phyloP scores from a whole-genome alignment of 192 early-diverging fungal species.

The Chytriomyces sp. region DNA sequence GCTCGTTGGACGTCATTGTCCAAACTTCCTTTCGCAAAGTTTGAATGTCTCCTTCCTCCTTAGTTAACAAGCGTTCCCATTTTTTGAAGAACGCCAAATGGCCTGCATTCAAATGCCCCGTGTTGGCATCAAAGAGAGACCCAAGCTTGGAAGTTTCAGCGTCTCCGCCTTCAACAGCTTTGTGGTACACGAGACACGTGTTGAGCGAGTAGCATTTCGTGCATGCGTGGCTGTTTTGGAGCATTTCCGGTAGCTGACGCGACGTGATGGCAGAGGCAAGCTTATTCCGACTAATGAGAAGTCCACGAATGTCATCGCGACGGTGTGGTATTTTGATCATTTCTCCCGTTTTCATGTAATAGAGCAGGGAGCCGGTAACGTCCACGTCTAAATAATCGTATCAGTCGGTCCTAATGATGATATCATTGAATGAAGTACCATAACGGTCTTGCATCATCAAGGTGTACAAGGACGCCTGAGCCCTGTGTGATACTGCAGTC shows the following conservation, averaged over 20 bases:
- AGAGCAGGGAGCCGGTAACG: slow-evolving; percentile 70
- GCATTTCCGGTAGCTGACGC: slow-evolving; percentile 68
- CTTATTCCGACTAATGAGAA: slow-evolving; percentile 76
- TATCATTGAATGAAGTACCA: no score
- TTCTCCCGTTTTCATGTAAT: slow-evolving; percentile 75
- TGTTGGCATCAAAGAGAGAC: slow-evolving; percentile 62
- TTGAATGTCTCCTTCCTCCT: slow-evolving; percentile 70
- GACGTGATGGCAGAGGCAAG: slow-evolving; percentile 62
- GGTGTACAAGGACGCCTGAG: slow-evolving; percentile 86
- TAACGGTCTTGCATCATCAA: slow-evolving; percentile 84
- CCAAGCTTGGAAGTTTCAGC: slow-evolving; percentile 56
- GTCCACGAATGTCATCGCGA: slow-evolving; percentile 67
- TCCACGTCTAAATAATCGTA: slow-evolving; percentile 59
- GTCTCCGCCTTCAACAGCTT: slow-evolving; percentile 70
- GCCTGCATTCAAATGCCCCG: slow-evolving; percentile 56
- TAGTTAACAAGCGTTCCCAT: slow-evolving; percentile 75
- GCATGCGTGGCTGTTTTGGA: slow-evolving; percentile 64
- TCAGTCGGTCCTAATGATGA: no score
- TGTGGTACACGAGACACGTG: slow-evolving; percentile 75
- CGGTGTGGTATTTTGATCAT: slow-evolving; percentile 62
- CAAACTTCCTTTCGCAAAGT: slow-evolving; percentile 42
- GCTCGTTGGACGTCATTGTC: slow-evolving; percentile 38
- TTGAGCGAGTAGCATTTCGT: slow-evolving; percentile 64
- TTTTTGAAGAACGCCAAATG: slow-evolving; percentile 74
- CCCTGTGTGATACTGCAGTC: slow-evolving; percentile 66